Conservation (phyloP, 2,329 filamentous ascomycete genomes). For the Trichoderma pleuroti region DNA sequence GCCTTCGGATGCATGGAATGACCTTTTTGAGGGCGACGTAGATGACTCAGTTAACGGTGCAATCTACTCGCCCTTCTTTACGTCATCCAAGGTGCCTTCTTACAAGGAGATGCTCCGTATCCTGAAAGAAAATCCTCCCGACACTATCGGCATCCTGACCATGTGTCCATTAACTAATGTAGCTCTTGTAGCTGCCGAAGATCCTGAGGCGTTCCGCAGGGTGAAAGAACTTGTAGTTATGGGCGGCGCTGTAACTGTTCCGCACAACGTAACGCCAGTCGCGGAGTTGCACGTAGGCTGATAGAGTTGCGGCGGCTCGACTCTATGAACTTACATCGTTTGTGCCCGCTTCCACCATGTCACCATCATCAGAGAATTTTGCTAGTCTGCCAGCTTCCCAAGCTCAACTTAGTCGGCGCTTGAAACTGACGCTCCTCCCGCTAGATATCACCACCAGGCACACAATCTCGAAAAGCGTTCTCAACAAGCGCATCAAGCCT, state of each 20-base stretch:
- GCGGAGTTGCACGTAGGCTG: not conserved
- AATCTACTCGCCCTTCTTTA: not conserved
- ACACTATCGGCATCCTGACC: not conserved
- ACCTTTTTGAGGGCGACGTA: not conserved
- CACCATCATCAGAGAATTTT: not conserved
- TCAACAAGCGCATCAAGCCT: not conserved
- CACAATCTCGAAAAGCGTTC: not conserved
- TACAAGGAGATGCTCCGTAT: not conserved
- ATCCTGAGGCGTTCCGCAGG: not conserved
- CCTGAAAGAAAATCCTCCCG: not conserved
- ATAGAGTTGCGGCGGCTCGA: not conserved
- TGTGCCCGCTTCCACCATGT: not conserved
- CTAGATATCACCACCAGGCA: not conserved
- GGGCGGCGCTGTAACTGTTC: not conserved
- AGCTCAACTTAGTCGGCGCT: not conserved
- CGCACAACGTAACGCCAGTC: not conserved
- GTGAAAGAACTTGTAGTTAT: not conserved
- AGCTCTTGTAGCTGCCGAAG: not conserved
- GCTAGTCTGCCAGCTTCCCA: not conserved
- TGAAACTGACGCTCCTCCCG: not conserved
- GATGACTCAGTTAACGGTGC: accelerated
- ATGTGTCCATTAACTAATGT: not conserved
- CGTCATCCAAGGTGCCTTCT: not conserved
- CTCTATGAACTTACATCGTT: not conserved
- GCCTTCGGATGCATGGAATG: not conserved